These are phyloP conservation scores for Geranium brycei DNA, from an alignment of 345 rosid genomes.

Conservation along the genomic window DNA sequence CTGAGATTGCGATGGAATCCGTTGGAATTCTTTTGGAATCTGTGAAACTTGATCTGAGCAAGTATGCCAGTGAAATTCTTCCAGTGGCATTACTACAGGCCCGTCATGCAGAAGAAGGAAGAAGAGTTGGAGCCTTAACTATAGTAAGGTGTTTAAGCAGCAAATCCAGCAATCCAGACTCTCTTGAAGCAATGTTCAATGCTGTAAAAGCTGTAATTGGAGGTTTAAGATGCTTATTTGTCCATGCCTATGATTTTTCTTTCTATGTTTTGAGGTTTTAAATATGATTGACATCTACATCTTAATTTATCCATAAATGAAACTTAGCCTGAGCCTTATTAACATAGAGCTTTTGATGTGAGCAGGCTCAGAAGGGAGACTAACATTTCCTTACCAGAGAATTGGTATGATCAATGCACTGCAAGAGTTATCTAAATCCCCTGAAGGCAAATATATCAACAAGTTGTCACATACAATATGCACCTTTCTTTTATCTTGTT, in stretches of 20 bases:
- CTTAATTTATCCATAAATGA: not conserved
- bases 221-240: constrained; percentile 38
- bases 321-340: not conserved
- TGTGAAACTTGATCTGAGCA: constrained; percentile 76
- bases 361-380: constrained; percentile 91
- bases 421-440: constrained; percentile 67
- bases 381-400: constrained; percentile 78
- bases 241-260: not conserved
- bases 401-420: constrained; percentile 74
- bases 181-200: constrained; percentile 66
- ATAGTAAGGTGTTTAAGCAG: constrained; percentile 51
- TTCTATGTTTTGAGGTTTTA: not conserved
- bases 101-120: constrained; percentile 74
- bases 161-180: constrained; percentile 93
- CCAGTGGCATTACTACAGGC: constrained; percentile 65
- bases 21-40: constrained; percentile 53
- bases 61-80: constrained; percentile 68
- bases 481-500: constrained; percentile 54
- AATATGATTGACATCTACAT: not conserved
- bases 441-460: constrained; percentile 75
- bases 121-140: constrained; percentile 60
- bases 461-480: constrained; percentile 39
- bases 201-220: constrained; percentile 66
- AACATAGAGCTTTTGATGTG: constrained; percentile 11
- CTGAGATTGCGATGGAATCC: constrained; percentile 81